Conservation (phyloP, 441 rosid genomes). For the Daphne laureola region DNA sequence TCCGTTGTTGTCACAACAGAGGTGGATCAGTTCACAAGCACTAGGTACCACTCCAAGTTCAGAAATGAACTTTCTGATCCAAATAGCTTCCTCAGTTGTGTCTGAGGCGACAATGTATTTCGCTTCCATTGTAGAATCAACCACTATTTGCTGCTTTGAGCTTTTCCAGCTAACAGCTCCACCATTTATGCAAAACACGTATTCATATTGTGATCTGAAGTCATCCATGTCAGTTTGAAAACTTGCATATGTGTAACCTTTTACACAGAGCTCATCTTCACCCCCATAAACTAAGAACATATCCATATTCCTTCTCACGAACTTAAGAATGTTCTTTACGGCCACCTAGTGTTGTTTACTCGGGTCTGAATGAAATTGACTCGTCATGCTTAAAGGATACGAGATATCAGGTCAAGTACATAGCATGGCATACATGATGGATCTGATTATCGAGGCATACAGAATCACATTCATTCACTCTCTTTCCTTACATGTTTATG, state of each 20-base stretch:
- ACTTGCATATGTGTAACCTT: not conserved
- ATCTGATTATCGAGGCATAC: slow-evolving; percentile 5
- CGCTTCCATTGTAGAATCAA: not conserved
- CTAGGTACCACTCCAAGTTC: not conserved
- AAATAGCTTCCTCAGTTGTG: not conserved
- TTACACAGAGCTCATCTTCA: not conserved
- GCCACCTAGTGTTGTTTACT: not conserved
- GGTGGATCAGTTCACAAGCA: not conserved
- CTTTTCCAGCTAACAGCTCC: not conserved
- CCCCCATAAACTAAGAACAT: not conserved
- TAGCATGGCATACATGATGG: slow-evolving; percentile 12
- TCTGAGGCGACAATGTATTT: not conserved
- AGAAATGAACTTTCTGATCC: too few species aligned
- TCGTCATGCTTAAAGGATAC: slow-evolving; percentile 7
- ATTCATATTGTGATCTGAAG: not conserved
- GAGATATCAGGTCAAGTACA: slow-evolving; percentile 5
- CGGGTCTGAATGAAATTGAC: not conserved
- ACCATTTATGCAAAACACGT: not conserved
- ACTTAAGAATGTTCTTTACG: slow-evolving; percentile 1
- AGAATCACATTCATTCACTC: not conserved
- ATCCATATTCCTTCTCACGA: not conserved
- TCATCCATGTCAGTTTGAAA: not conserved
- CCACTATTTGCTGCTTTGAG: not conserved
- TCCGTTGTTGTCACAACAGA: not conserved
- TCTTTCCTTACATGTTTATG: not conserved